phyloP scores from a whole-genome alignment of 2,329 filamentous ascomycete genomes.

The Cyphellophora attinorum region DNA sequence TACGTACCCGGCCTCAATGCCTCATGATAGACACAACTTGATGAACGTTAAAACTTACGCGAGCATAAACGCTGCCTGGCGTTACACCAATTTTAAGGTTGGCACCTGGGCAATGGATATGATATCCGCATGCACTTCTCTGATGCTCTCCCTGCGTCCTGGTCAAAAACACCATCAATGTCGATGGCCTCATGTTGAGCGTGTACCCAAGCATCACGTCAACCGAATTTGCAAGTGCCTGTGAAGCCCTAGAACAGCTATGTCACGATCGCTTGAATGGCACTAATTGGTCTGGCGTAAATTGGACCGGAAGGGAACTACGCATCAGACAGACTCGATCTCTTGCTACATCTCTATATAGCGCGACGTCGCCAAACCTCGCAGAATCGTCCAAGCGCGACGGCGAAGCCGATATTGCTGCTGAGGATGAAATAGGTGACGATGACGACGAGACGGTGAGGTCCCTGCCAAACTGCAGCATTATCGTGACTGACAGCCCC shows the following conservation, averaged over 20 bases:
- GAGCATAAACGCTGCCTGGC: no score
- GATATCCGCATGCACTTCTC: no score
- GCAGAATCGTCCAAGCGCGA: constrained; percentile 4
- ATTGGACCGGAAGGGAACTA: constrained; percentile 12
- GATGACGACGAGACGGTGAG: neutral
- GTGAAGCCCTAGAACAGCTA: constrained; percentile 45
- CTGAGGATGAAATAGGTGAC: constrained; percentile 11
- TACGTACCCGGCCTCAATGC: no score
- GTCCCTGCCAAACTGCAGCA: neutral
- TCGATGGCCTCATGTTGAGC: no score
- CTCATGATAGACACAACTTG: no score
- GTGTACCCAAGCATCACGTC: constrained; percentile 51
- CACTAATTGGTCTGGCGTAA: constrained; percentile 15
- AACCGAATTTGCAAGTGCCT: constrained; percentile 57
- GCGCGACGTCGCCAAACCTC: no score
- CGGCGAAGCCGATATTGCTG: constrained; percentile 22
- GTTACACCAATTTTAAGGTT: no score
- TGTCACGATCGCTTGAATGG: constrained; percentile 12
- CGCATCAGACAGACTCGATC: constrained; percentile 10
- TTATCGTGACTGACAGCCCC: neutral
- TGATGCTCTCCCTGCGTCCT: no score
- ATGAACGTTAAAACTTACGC: no score
- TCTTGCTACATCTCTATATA: no score
- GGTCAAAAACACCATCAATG: no score
- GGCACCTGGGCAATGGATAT: no score